Evolutionary conservation across 164 flowering plant species (phyloP), one percentile per base, ranked within the genome.

Genomic region (Vitis cinerea): DNA sequence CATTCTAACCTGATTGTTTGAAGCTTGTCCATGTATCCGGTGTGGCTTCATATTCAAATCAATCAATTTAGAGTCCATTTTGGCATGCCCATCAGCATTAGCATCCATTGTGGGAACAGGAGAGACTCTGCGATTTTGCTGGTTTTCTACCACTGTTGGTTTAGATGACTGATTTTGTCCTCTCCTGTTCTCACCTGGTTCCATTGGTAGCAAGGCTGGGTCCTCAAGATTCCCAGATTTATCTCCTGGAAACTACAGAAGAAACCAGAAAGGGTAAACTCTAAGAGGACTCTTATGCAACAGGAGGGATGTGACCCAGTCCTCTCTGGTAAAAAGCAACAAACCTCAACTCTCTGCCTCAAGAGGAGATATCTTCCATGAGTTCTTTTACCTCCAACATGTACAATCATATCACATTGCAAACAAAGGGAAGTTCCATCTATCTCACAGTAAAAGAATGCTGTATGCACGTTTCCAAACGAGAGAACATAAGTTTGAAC

Each of bases 391-490:
- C 86, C 86, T 4, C 86, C 86, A 52, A 83, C 84, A 74, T 83
- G 86, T 47, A 83, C 84, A 48, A 74, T 72, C 86, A 79, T 79
- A 69, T 83, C 86, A 59, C 86, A 83, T 73, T 81, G 84, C 81
- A 81, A 68, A 66, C 86, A 83, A 61, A 83, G 78, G 58, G 83
- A 81, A 53, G 65, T 81, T 50, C 86, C 86, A 67, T 81, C 86
- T 50, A 74, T 66, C 71, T 81, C 86, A 61, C 84, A 83, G 72
- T 77, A 83, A 68, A 83, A 81, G 78, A 83, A 83, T 59, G 83
- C 86, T 83, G 53, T 70, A 68, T 0, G 6, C 13, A 66, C 17
- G 54, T 55, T 51, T 58, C 52, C 55, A 49, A 62, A 4, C 30
- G 44, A 11, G 37, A 30, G n/a, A 67, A 19, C 7, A 67, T 14